phyloP scores from a whole-genome alignment of 73 alveolate species.

The Loxodes magnus region DNA sequence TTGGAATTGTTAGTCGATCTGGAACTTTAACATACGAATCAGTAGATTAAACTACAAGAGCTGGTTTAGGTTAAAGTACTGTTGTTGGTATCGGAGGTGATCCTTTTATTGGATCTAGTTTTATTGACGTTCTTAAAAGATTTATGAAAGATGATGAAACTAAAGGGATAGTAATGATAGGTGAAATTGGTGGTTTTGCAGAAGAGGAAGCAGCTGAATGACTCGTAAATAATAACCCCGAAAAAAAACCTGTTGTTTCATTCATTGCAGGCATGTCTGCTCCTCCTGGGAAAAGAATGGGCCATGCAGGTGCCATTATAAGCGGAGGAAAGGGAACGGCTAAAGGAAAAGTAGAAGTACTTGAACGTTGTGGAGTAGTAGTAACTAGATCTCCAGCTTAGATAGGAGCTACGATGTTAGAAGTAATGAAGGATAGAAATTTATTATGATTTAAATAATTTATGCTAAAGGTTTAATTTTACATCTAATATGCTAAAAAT shows the following conservation, averaged over 20 bases:
- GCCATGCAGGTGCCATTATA: conserved; percentile 98
- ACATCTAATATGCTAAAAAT: too few relatives aligned
- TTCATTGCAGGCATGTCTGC: conserved; percentile 90
- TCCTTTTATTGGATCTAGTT: conserved; percentile 95
- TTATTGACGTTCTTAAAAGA: conserved; percentile 83
- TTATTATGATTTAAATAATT: too few relatives aligned
- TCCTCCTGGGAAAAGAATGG: conserved; percentile 93
- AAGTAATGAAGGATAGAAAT: conserved; percentile 30
- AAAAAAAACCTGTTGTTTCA: conserved; percentile 83
- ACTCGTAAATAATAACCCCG: conserved; percentile 53
- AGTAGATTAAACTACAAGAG: conserved; percentile 90
- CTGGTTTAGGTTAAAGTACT: conserved; percentile 87
- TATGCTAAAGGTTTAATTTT: too few relatives aligned
- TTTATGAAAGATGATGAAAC: conserved; percentile 88
- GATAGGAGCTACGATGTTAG: conserved; percentile 49
- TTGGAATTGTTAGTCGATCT: conserved; percentile 74
- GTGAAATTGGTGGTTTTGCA: conserved; percentile 96
- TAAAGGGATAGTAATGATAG: conserved; percentile 87
- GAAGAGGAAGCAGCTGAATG: conserved; percentile 91
- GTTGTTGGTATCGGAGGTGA: conserved; percentile 94
- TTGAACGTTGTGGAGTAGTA: conserved; percentile 43
- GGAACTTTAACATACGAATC: conserved; percentile 94
- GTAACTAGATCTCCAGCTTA: conserved; percentile 58
- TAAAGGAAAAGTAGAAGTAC: conserved; percentile 56
- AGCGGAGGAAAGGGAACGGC: conserved; percentile 93